These are phyloP conservation scores for Ophiostoma triangulosporum DNA, from an alignment of 2,329 filamentous ascomycete genomes.

Conservation along the genomic window DNA sequence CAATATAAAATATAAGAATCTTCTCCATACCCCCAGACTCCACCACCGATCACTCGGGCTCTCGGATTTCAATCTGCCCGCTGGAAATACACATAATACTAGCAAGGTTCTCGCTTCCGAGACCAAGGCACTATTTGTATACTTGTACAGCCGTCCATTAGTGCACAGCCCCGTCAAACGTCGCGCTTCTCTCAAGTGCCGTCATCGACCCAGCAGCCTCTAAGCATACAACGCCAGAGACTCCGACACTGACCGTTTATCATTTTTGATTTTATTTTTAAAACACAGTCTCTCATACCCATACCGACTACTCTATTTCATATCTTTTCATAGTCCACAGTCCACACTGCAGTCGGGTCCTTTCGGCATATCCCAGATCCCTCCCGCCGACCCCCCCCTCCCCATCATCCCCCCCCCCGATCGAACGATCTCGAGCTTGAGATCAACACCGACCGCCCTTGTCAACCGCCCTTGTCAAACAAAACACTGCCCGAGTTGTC, in stretches of 20 bases:
- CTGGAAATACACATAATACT: not conserved
- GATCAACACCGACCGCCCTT: not conserved
- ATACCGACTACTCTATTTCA: too few species aligned
- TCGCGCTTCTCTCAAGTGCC: not conserved
- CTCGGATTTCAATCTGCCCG: slow-evolving; percentile 6
- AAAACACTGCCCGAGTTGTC: not conserved
- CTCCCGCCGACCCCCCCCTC: not conserved
- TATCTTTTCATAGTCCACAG: too few species aligned
- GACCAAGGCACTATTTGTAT: not conserved
- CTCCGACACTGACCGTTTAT: too few species aligned
- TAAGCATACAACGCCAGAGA: too few species aligned
- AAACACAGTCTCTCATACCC: too few species aligned
- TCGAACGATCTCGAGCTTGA: not conserved
- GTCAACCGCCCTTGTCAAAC: not conserved
- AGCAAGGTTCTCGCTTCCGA: not conserved
- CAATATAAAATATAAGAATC: too few species aligned
- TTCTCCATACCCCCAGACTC: not conserved
- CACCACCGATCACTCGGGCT: slow-evolving; percentile 4
- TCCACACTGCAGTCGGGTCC: too few species aligned
- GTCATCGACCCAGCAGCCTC: too few species aligned
- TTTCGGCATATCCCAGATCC: not conserved
- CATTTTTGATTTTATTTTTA: too few species aligned
- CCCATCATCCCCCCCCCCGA: not conserved
- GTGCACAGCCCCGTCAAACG: not conserved
- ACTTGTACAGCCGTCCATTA: not conserved